Conservation (phyloP, 148 eudicot genomes). For the Camellia granthamiana region DNA sequence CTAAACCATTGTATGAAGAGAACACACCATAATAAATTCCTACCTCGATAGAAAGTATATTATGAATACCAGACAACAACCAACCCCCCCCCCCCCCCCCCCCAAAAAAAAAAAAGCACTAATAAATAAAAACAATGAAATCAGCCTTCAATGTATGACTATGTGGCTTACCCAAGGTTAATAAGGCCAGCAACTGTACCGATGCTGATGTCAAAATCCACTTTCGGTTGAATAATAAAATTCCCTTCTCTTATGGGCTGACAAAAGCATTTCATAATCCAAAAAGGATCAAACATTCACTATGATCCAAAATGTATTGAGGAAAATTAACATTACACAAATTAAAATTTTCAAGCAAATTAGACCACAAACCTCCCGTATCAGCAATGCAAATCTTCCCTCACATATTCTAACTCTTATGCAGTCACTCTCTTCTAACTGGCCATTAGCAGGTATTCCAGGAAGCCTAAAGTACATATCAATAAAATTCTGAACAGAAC, state of each 20-base stretch:
- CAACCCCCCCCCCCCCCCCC: no score
- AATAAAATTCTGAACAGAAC: conserved; percentile 89
- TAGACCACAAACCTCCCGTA: conserved; percentile 71
- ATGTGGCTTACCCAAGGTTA: conserved; percentile 76
- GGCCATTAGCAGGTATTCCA: conserved; percentile 82
- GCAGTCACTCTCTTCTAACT: conserved; percentile 87
- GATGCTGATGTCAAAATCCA: conserved; percentile 94
- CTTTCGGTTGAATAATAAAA: conserved; percentile 96
- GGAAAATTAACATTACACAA: not conserved
- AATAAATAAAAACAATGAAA: not conserved
- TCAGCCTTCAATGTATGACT: not conserved
- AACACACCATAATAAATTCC: not conserved
- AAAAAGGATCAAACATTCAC: not conserved
- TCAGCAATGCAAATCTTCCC: conserved; percentile 93
- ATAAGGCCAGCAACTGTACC: conserved; percentile 96
- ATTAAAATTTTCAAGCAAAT: not conserved
- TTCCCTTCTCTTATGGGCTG: conserved; percentile 98
- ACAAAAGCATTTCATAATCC: conserved; percentile 3
- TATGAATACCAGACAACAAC: not conserved
- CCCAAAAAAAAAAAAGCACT: not conserved
- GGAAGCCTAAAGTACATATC: conserved; percentile 85
- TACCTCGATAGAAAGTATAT: not conserved
- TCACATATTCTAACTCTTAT: conserved; percentile 96
- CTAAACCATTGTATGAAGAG: not conserved
- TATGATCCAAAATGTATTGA: not conserved